Base-by-base conservation (phyloP, 2,329 filamentous ascomycete species). In the Sordariomycetes sp. region DNA sequence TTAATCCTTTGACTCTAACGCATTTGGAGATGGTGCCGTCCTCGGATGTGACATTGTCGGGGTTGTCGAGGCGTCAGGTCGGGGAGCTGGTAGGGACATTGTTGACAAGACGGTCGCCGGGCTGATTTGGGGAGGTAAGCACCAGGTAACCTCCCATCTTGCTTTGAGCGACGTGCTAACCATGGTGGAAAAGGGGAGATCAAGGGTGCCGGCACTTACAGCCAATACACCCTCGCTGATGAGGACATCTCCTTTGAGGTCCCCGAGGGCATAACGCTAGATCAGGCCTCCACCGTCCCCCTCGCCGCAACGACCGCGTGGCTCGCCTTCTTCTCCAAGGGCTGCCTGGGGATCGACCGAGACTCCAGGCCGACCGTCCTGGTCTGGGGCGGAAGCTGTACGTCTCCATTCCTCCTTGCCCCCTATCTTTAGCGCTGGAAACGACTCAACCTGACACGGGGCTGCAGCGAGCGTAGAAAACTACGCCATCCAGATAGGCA, bases 341-440 rank as follows among this genome's bases (percentile, higher is more conserved):
- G 65, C 2, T 70, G 67, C 42, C 62, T 76, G 10, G 59, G 60
- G n/a, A 69, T 75, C 58, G 54, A 68, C 58, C 45, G 45, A 12
- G 58, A 53, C 2, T 42, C 58, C 3, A 55, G 52, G 1, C 36
- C 58, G 0, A 53, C 59, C 3, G 62, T 77, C 3, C 63, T 77
- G 5, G 65, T 76, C 15, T 76, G 71, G 70, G 73, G 71, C 24
- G 73, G 72, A 36, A 74, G 72, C 42, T 74, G 72, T 68, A 20
- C 34, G 6, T 24, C 28, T 36, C 20, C 4, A 17, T 17, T 20
- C 25, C 13, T 20, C 45, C 22, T 24, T 24, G 10, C 13, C 12
- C 20, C 12, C 8, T 24, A 10, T 10, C 12, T 54, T n/a, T 2
- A 8, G 13, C 20, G 5, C 10, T 48, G 28, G 17, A 22, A 12